These are phyloP conservation scores for Beauveria rudraprayagi DNA, from an alignment of 2,329 filamentous ascomycete genomes.

Conservation along the genomic window DNA sequence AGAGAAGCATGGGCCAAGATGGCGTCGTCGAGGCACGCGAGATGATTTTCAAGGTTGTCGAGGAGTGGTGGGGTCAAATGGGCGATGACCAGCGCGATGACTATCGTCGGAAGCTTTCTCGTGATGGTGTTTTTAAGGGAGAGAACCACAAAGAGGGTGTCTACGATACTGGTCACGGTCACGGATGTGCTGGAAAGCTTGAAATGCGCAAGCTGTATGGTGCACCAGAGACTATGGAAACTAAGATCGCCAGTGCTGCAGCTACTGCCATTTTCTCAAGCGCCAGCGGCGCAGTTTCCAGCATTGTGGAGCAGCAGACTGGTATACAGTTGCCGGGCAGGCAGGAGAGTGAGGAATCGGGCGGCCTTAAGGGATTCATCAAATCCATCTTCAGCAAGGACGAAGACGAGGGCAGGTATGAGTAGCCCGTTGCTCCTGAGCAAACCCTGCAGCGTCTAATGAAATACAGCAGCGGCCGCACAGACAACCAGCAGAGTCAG, in stretches of 20 bases:
- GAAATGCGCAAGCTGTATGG: slow-evolving; percentile 63
- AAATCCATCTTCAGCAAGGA: slow-evolving; percentile 62
- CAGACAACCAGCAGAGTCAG: neutral
- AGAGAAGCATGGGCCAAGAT: slow-evolving; percentile 61
- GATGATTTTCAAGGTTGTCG: slow-evolving; percentile 71
- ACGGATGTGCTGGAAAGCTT: slow-evolving; percentile 73
- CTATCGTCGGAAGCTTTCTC: slow-evolving; percentile 67
- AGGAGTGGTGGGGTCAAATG: slow-evolving; percentile 74
- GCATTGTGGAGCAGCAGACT: slow-evolving; percentile 37
- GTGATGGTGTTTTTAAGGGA: slow-evolving; percentile 66
- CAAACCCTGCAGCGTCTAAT: neutral
- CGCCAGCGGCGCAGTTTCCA: slow-evolving; percentile 45
- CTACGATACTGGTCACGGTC: slow-evolving; percentile 74
- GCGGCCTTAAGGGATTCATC: slow-evolving; percentile 61
- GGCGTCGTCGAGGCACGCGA: slow-evolving; percentile 63
- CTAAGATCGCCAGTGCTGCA: slow-evolving; percentile 47
- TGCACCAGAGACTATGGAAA: slow-evolving; percentile 41
- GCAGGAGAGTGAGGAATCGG: slow-evolving; percentile 46
- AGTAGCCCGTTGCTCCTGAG: slow-evolving; percentile 20
- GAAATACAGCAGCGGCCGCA: slow-evolving; percentile 1
- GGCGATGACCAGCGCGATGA: slow-evolving; percentile 53
- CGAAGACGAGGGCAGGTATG: slow-evolving; percentile 47
- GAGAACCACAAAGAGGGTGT: slow-evolving; percentile 84
- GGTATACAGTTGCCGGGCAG: slow-evolving; percentile 31
- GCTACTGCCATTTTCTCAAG: slow-evolving; percentile 50